Evolutionary conservation across 768 basidiomycete genomes (phyloP).

Genomic region (Calocybe gangraenosa): DNA sequence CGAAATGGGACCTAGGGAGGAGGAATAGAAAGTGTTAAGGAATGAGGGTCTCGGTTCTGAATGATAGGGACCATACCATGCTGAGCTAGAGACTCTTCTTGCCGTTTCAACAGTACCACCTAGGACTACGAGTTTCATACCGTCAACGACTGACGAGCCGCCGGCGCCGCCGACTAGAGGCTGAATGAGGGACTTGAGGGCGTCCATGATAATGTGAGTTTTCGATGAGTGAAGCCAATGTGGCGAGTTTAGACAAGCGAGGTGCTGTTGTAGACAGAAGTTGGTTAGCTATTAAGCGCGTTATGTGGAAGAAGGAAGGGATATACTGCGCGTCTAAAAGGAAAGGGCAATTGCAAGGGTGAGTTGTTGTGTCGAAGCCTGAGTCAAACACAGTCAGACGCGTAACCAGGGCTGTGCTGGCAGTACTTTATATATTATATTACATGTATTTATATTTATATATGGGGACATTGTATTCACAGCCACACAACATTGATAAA

Average conservation of each 20-base stretch:
- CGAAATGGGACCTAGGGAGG: conserved; percentile 67
- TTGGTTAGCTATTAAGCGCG: conserved; percentile 9
- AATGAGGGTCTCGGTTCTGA: conserved; percentile 1
- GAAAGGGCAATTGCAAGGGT: conserved; percentile 14
- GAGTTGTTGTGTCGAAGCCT: conserved; percentile 12
- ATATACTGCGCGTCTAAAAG: conserved; percentile 15
- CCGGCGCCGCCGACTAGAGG: conserved; percentile 74
- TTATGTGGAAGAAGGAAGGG: conserved; percentile 1
- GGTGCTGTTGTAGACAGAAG: conserved; percentile 1
- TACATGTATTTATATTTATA: too few relatives aligned
- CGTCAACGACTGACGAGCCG: conserved; percentile 78
- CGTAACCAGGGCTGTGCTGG: conserved; percentile 3
- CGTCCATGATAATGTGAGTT: conserved; percentile 62
- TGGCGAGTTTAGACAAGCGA: conserved; percentile 10
- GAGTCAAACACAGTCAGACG: conserved; percentile 20
- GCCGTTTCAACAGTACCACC: conserved; percentile 88
- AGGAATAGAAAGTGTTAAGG: conserved; percentile 8
- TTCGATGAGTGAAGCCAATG: conserved; percentile 17
- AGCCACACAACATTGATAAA: too few relatives aligned
- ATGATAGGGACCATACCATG: conserved; percentile 51
- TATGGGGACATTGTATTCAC: conserved; percentile 11
- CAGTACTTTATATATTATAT: too few relatives aligned
- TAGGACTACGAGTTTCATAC: conserved; percentile 85
- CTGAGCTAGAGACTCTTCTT: conserved; percentile 74
- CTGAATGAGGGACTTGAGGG: conserved; percentile 74